Base-by-base conservation (phyloP, 2,329 filamentous ascomycete genomes). In the Pseudogymnoascus sp. region DNA sequence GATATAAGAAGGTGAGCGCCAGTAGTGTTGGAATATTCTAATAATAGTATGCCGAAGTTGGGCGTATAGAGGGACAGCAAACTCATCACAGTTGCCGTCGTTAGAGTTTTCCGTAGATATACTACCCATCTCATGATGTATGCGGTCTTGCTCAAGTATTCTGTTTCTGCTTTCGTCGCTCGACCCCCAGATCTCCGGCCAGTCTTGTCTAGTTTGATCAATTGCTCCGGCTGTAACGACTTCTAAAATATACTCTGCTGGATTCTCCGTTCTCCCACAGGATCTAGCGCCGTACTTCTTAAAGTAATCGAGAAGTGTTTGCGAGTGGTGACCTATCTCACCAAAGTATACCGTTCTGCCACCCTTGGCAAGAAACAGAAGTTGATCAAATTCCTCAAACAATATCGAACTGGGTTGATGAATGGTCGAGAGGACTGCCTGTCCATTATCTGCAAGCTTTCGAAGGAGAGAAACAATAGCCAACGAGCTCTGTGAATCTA, bases 1-100 rank as follows among this genome's bases (percentile, higher is more conserved):
- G 69, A 91, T 87, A 75, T 91, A 91, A 1, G 82, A 78, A 0
- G 88, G 89, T 2, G 81, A 88, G 58, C 88, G 82, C 87, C 88
- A 91, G 77, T 89, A 89, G 71, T 90, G 87, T 68, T 86, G 78
- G 74, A 89, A 89, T 8, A 89, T 83, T 64, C 88, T 30, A 30
- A 30, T 30, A 30, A 30, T 30, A 5, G 28, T 30, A 30, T 30
- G 28, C 6, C 28, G 28, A 30, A 30, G 28, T 30, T 30, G 28
- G 28, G 2, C 28, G 28, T 30, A 30, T 7, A 30, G 28, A 30
- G 28, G 28, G 28, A 30, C 28, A 30, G 28, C 28, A 30, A 30
- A 30, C 28, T 30, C 28, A 30, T 30, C 28, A 30, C 28, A 30
- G 9, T 71, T 62, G 19, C 69, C 63, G 14, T 61, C 64, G n/a